Percentiles rank a stretch among this genome's conserved stretches.
phyloP scores from a whole-genome alignment of 345 rosid species.

The Eucalyptus marginata region DNA sequence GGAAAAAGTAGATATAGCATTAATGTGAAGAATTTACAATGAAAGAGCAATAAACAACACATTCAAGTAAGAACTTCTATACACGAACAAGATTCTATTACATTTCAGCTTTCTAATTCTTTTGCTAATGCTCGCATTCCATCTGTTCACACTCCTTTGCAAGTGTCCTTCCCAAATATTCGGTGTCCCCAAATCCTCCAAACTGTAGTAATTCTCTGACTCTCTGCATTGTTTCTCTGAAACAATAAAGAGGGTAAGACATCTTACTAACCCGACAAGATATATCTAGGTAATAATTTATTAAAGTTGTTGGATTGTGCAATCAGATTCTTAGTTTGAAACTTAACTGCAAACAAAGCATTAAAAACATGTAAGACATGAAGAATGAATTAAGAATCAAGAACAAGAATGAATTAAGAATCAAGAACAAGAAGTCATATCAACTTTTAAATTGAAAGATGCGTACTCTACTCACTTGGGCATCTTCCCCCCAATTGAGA shows the following conservation, averaged over 20 bases:
- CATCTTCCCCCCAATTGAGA: constrained; percentile 90
- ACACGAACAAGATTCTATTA: no score
- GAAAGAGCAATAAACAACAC: neutral
- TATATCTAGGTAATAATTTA: rapidly evolving
- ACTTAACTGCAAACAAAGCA: neutral
- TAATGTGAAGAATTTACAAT: neutral
- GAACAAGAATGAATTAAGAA: neutral
- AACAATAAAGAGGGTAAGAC: neutral
- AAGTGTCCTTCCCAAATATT: neutral
- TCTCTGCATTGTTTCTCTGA: neutral
- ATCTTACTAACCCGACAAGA: rapidly evolving
- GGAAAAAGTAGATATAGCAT: neutral
- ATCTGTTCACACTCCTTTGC: neutral
- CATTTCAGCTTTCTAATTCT: neutral
- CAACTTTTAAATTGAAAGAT: neutral
- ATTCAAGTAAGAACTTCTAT: neutral
- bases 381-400: neutral
- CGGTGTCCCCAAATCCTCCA: neutral
- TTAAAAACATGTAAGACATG: neutral
- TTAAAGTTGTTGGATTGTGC: rapidly evolving
- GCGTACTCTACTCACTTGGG: constrained; percentile 4
- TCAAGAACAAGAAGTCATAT: neutral
- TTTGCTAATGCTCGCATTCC: rapidly evolving
- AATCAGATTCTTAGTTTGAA: neutral
- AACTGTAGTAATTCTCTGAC: no score